Evolutionary conservation across 352 stramenopile species (phyloP), one percentile per base, ranked within the genome.

Genomic region (Pythium myriotylum): DNA sequence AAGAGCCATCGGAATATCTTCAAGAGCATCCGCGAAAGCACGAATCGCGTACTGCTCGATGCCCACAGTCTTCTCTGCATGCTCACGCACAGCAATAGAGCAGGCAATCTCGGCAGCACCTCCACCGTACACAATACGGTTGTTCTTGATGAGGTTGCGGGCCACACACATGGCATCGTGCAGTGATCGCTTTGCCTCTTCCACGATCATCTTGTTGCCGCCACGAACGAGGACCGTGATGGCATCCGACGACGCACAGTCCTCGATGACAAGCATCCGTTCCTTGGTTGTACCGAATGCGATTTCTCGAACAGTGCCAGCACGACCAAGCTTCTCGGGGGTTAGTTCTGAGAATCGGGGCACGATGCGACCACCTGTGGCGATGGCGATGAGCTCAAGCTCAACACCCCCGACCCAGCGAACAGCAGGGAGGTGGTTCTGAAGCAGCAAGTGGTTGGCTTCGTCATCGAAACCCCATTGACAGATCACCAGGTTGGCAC

Each of bases 391-490:
- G n/a, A 99, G 92, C 82, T 99, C 97, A 35, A 99, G 95, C 84
- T 99, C 98, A 17, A 99, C 96, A 45, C 97, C 97, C 51, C 97
- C 98, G 2, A 99, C 97, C 97, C 98, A 99, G 50, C 98, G 94
- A 54, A 99, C 97, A 39, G 97, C 97, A 5, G 97, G 96, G 14
- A 99, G 77, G 29, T 98, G 63, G 79, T 98, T 98, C 73, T 99
- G 96, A 46, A 99, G 79, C 29, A 99, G 83, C 67, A 99, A 77
- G 76, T 99, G 97, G 86, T 99, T 99, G 49, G 97, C 97, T 72
- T 99, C 97, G 74, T 99, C 98, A 77, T 99, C 98, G 73, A 99
- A 99, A 39, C 98, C 98, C 97, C 97, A 99, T 77, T 99, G 97
- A 81, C 97, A 99, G 76, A 99, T 99, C 43, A 99, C 97, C 27